Conservation (phyloP, 495 filamentous ascomycete species). For the Penicillium nucicola region DNA sequence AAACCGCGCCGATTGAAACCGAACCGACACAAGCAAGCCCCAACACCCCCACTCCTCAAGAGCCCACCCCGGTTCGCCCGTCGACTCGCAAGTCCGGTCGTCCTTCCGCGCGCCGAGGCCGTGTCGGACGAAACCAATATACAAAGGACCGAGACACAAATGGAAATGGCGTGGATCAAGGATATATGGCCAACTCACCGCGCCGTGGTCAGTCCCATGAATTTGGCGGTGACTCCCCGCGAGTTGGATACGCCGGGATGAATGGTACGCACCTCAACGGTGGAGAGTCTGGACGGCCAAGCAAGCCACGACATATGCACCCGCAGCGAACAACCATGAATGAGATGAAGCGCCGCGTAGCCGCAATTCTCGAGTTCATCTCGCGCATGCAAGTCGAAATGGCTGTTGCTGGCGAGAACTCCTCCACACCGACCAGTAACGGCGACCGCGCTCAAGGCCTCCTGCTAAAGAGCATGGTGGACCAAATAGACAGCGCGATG, state of each 20-base stretch:
- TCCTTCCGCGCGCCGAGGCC: conserved; percentile 59
- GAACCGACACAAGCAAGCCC: conserved; percentile 48
- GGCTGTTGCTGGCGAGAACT: conserved; percentile 51
- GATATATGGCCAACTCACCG: conserved; percentile 48
- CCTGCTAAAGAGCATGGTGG: conserved; percentile 32
- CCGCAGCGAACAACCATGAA: conserved; percentile 70
- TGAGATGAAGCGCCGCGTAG: conserved; percentile 85
- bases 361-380: conserved; percentile 85
- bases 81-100: conserved; percentile 66
- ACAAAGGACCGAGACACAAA: conserved; percentile 69
- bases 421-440: conserved; percentile 35
- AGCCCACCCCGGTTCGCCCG: conserved; percentile 38
- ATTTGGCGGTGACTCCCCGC: conserved; percentile 41
- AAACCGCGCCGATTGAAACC: conserved; percentile 36
- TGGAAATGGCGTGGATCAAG: conserved; percentile 43
- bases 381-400: conserved; percentile 87
- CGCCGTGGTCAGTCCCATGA: conserved; percentile 67
- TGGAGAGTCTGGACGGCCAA: conserved; percentile 48
- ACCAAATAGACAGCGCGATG: conserved; percentile 32
- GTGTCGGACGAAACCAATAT: conserved; percentile 83
- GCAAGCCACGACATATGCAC: conserved; percentile 56
- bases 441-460: conserved; percentile 35
- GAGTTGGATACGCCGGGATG: conserved; percentile 28
- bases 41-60: conserved; percentile 50
- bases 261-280: conserved; percentile 41